These are phyloP conservation scores for Coix lacrymajobi DNA, from an alignment of 176 grass and related monocot species.

Conservation along the genomic window DNA sequence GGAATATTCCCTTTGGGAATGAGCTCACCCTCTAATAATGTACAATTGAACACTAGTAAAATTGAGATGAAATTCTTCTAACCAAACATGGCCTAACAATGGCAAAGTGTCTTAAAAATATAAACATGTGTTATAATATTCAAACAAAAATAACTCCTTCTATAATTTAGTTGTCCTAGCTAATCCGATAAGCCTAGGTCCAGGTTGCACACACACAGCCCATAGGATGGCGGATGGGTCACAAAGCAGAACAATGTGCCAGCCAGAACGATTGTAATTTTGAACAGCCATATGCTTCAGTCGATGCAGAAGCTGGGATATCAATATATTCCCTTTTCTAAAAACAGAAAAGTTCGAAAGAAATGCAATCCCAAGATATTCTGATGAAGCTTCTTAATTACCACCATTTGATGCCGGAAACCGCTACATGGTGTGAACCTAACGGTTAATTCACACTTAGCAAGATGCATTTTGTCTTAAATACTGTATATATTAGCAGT, in stretches of 20 bases:
- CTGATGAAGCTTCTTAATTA: slow-evolving; percentile 29
- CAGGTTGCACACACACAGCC: not conserved
- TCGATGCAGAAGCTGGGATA: too few species aligned
- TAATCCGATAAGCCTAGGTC: not conserved
- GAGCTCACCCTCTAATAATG: not conserved
- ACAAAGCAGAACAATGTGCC: not conserved
- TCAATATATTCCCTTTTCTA: too few species aligned
- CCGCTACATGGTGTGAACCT: not conserved
- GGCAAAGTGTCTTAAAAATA: not conserved
- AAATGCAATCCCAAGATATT: slow-evolving; percentile 37
- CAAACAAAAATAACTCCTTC: not conserved
- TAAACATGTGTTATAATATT: not conserved
- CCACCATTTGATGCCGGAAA: not conserved
- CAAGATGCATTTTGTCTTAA: not conserved
- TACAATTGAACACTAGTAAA: not conserved
- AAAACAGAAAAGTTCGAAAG: not conserved
- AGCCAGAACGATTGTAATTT: too few species aligned
- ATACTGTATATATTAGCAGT: not conserved
- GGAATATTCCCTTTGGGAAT: not conserved
- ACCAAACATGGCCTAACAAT: not conserved
- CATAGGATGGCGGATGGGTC: not conserved
- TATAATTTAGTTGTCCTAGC: not conserved
- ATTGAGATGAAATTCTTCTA: too few species aligned
- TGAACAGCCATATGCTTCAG: too few species aligned
- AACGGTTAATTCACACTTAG: slow-evolving; percentile 35